These are phyloP conservation scores for Lippia alba DNA, from an alignment of 305 asterid genomes.

Conservation along the genomic window DNA sequence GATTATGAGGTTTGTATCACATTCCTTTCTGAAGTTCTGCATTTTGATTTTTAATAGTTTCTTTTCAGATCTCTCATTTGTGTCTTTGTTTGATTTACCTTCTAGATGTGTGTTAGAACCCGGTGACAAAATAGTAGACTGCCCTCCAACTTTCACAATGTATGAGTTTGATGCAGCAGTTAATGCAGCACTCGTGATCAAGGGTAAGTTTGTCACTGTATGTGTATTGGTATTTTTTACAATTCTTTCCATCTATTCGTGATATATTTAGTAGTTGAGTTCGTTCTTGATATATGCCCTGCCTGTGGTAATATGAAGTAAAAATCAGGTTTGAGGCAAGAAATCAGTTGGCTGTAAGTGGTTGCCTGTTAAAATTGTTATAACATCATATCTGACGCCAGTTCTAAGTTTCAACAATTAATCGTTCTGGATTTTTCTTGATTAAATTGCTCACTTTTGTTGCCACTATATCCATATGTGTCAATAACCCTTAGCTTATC, in stretches of 20 bases:
- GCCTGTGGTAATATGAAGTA: background rate
- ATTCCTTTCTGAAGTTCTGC: slow-evolving; percentile 23
- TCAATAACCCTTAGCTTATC: slow-evolving; percentile 19
- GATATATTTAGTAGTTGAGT: background rate
- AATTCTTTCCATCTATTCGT: slow-evolving; percentile 5
- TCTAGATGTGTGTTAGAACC: slow-evolving; percentile 92
- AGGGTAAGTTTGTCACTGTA: slow-evolving; percentile 52
- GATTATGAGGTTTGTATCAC: slow-evolving; percentile 76
- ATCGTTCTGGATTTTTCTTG: slow-evolving; percentile 21
- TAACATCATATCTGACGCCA: slow-evolving; percentile 12
- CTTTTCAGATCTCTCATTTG: slow-evolving; percentile 12
- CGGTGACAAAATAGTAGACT: slow-evolving; percentile 91
- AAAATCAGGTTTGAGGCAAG: slow-evolving; percentile 6
- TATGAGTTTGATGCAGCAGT: slow-evolving; percentile 98
- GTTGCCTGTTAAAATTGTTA: slow-evolving; percentile 2
- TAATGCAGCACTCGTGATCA: slow-evolving; percentile 85
- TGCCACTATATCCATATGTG: slow-evolving; percentile 1
- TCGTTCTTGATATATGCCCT: background rate
- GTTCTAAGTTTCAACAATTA: background rate
- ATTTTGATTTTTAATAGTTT: slow-evolving; percentile 18
- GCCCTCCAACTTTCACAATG: slow-evolving; percentile 98
- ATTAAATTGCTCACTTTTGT: slow-evolving; percentile 9
- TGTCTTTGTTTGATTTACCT: slow-evolving; percentile 29
- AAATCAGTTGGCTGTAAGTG: background rate
- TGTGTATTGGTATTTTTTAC: too few species aligned